Conservation (phyloP, 305 asterid species). For the Striga hermonthica region DNA sequence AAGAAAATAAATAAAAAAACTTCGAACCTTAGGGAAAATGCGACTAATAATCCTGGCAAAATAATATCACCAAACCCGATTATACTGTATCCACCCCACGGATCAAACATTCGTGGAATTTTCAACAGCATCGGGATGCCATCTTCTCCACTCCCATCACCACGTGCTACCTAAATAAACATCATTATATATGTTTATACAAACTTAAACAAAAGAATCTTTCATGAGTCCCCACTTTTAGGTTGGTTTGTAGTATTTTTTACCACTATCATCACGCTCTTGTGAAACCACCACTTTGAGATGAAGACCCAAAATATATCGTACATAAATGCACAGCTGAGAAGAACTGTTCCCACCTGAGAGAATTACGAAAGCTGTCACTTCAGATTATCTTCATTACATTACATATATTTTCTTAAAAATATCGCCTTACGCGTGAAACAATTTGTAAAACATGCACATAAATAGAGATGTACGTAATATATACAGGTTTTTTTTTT, state of each 20-base stretch:
- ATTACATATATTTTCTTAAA: too few species aligned
- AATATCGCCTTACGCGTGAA: too few species aligned
- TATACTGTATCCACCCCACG: conserved; percentile 97
- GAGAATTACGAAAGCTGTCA: not conserved
- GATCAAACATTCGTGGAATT: conserved; percentile 94
- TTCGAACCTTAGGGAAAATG: conserved; percentile 76
- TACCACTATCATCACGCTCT: conserved; percentile 99
- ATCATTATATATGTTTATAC: not conserved
- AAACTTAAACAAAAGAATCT: not conserved
- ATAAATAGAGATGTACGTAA: too few species aligned
- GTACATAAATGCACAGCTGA: conserved; percentile 80
- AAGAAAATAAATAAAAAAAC: not conserved
- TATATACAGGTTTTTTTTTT: too few species aligned
- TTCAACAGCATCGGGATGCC: conserved; percentile 97
- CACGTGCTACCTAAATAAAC: conserved; percentile 78
- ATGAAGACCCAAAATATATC: conserved; percentile 95
- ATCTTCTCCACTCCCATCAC: conserved; percentile 95
- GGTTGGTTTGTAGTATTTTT: not conserved
- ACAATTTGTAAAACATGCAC: not conserved
- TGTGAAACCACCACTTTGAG: conserved; percentile 79
- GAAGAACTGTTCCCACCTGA: conserved; percentile 95
- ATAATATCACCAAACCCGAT: conserved; percentile 99
- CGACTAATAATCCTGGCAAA: conserved; percentile 82
- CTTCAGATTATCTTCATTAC: not conserved
- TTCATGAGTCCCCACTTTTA: not conserved